These are phyloP conservation scores for Dactylellina cionopaga DNA, from an alignment of 2,329 filamentous ascomycete species.

Conservation along the genomic window DNA sequence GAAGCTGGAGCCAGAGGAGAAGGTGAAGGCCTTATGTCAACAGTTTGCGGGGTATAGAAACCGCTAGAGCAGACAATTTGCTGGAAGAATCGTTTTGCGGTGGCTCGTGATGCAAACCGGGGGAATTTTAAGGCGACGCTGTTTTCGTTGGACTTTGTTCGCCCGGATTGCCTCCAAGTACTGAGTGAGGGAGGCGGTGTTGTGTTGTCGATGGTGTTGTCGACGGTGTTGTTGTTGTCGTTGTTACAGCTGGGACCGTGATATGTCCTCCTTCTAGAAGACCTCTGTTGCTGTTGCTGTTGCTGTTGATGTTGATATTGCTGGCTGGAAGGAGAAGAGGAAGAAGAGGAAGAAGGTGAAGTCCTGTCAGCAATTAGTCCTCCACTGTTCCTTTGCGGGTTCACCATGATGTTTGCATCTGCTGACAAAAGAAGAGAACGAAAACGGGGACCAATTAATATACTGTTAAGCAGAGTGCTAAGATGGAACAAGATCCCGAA, in stretches of 20 bases:
- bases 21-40: constrained; percentile 46
- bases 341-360: constrained; percentile 16
- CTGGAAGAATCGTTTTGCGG: constrained; percentile 55
- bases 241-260: background rate
- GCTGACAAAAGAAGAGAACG: constrained; percentile 8
- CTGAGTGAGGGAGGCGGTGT: constrained; percentile 9
- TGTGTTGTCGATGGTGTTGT: constrained; percentile 30
- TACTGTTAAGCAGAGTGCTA: constrained; percentile 13
- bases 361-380: constrained; percentile 37
- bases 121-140: constrained; percentile 43
- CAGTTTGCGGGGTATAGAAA: constrained; percentile 40
- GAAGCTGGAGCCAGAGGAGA: constrained; percentile 3
- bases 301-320: background rate
- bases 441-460: constrained; percentile 12
- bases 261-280: constrained; percentile 34
- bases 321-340: background rate
- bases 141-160: constrained; percentile 37
- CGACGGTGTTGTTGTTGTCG: constrained; percentile 26
- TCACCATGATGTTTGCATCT: constrained; percentile 50
- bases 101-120: constrained; percentile 44
- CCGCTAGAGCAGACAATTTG: constrained; percentile 55
- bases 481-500: too few relatives aligned
- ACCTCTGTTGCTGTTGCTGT: background rate
- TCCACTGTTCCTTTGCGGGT: constrained; percentile 36
- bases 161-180: constrained; percentile 36